These are phyloP conservation scores for Tetragonia tetragonoides DNA, from an alignment of 148 eudicot species.

Conservation along the genomic window DNA sequence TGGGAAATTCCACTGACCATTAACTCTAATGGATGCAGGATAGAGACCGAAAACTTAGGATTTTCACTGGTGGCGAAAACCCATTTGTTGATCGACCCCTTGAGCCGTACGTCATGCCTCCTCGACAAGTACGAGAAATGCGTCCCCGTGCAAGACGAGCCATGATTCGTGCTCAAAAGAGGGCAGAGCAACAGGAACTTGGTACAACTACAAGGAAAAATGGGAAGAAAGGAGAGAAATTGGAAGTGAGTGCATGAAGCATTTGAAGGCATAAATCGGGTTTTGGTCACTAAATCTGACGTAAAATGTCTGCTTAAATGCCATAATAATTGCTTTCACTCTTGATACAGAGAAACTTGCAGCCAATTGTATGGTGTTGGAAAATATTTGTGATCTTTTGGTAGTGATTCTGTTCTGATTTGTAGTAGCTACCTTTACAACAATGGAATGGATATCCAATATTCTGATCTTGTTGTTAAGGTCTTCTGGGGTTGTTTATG, in stretches of 20 bases:
- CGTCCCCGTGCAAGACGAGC: conserved; percentile 89
- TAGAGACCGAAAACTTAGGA: conserved; percentile 86
- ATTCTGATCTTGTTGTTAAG: not conserved
- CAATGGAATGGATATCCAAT: not conserved
- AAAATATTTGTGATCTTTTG: not conserved
- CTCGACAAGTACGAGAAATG: conserved; percentile 87
- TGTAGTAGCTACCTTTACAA: not conserved
- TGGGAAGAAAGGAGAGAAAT: conserved; percentile 38
- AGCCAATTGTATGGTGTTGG: not conserved
- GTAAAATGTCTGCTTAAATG: conserved; percentile 1
- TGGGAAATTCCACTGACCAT: conserved; percentile 4
- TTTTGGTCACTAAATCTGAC: not conserved
- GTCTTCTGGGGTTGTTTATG: not conserved
- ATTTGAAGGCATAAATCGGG: conserved; percentile 2
- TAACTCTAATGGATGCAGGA: conserved; percentile 42
- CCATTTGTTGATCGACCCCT: conserved; percentile 82
- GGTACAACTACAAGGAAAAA: conserved; percentile 34
- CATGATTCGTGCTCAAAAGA: conserved; percentile 80
- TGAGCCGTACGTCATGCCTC: conserved; percentile 75
- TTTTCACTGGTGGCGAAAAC: conserved; percentile 77
- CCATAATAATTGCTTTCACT: not conserved
- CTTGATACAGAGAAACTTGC: not conserved
- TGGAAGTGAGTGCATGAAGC: conserved; percentile 29
- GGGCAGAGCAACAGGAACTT: conserved; percentile 63
- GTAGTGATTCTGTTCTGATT: not conserved